Evolutionary conservation across 805 yeast species (phyloP), one percentile per base, ranked within the genome.

Genomic region (Wickerhamiella kazuoi): DNA sequence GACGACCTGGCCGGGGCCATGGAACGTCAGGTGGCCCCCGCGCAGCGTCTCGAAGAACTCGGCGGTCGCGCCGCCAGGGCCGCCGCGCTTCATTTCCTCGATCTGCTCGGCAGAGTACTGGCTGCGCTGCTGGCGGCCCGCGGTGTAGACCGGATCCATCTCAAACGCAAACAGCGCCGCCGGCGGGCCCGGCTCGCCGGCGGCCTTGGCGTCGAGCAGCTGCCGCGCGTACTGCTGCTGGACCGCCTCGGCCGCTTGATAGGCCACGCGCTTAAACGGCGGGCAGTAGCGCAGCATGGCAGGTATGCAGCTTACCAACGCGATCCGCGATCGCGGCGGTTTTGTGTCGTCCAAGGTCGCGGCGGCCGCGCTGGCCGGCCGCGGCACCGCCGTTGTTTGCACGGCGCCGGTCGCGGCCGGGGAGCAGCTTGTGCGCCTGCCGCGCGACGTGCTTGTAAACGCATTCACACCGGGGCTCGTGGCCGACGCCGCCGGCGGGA

Each of bases 21-120:
- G 99, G 65, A 81, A 90, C 0, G 98, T 90, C 1, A 90, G 73
- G 54, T 90, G 93, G 0, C 99, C 99, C 14, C 99, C 99, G 44
- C 99, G 64, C 39, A 74, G 74, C 0, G 90, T 70, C 50, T 81
- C 87, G n/a, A 76, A 68, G 51, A 73, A 80, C 23, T 66, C 65
- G 14, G 84, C 77, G 16, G 38, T 37, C 45, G 21, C 42, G 4
- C 49, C 53, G 28, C 18, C 77, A 16, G 38, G 36, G 45, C 24
- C 42, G 4, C 49, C 53, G 28, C 18, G 33, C 2, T 18, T 20
- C 21, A 56, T 55, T 48, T 34, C 43, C 36, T 45, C 53, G 44
- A 34, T 44, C 38, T 52, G 58, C 2, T 44, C 50, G 4, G 43
- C 44, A 1, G 66, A 54, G 0, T 74, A 59, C 24, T 68, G 64